Base-by-base conservation (phyloP, 768 basidiomycete species). In the Collybiopsis luxurians region DNA sequence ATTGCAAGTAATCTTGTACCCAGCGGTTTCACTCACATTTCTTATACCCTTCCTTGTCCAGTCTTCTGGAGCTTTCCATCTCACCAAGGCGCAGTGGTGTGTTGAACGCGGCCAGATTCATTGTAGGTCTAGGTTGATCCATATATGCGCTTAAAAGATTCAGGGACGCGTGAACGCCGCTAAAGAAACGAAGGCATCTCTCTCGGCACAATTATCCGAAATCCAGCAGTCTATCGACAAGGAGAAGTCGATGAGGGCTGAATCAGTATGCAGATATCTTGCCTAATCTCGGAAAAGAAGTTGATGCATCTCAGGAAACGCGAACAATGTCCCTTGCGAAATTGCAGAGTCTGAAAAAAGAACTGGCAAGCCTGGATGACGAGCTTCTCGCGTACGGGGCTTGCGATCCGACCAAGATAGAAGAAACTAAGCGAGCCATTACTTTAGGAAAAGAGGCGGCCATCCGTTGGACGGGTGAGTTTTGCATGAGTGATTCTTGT, bases 51-150 rank as follows among this genome's bases (percentile, higher is more conserved):
- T n/a, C n/a, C n/a, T 24, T 53, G 27, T 9, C 15, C 24, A 95
- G 94, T 95, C 72, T 96, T 92, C 69, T 97, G 95, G 95, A 91
- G 91, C 65, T 96, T 97, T 68, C 94, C 94, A 15, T 94, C 92
- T 1, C 91, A 95, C 57, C 82, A 84, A 45, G 93, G 94, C 3
- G 83, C 87, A 7, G 78, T 86, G 64, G 94, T 94, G 58, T 23
- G 70, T 2, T 10, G n/a, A 1, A 2, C n/a, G 4, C 15, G 7
- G 38, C 19, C 3, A 31, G 10, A 1, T 42, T 23, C n/a, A n/a
- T n/a, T n/a, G n/a, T n/a, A n/a, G n/a, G n/a, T n/a, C n/a, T n/a
- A n/a, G n/a, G n/a, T n/a, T n/a, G n/a, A 2, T 61, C 24, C 21
- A 7, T 45, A 30, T 51, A 57, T 57, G 56, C 42, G 24, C 56